A percentile compares a stretch with the other conserved stretches of the same genome.
Evolutionary conservation across 1,139 yeast species (phyloP).

Genomic region (Blastobotrys illinoisensis): DNA sequence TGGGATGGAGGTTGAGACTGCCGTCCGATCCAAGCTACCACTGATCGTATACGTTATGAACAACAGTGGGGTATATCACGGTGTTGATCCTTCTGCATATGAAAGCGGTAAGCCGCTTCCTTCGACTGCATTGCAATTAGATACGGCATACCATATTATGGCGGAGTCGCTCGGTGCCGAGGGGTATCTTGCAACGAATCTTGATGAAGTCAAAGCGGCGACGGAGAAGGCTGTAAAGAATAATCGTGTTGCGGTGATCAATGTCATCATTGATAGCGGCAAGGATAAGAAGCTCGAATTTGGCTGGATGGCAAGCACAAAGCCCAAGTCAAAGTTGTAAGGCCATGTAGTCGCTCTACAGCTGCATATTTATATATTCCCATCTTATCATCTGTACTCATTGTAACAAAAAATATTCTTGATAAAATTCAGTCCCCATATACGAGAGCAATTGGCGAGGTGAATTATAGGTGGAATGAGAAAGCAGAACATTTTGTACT

Average conservation of each 20-base stretch:
- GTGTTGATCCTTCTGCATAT: slow-evolving; percentile 39
- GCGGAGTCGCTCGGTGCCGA: slow-evolving; percentile 51
- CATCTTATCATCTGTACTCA: too few species aligned
- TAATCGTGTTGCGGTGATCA: slow-evolving; percentile 43
- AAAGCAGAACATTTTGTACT: neutral
- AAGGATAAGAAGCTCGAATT: slow-evolving; percentile 48
- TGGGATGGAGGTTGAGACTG: slow-evolving; percentile 60
- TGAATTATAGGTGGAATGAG: too few species aligned
- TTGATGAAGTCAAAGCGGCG: slow-evolving; percentile 37
- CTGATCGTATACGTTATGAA: slow-evolving; percentile 57
- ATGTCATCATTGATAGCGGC: slow-evolving; percentile 54
- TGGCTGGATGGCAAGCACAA: slow-evolving; percentile 58
- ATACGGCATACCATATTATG: slow-evolving; percentile 50
- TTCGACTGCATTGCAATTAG: slow-evolving; percentile 50
- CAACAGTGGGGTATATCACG: slow-evolving; percentile 64
- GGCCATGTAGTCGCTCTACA: neutral
- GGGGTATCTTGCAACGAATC: slow-evolving; percentile 43
- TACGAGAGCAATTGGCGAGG: too few species aligned
- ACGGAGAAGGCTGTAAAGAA: slow-evolving; percentile 39
- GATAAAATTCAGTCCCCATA: too few species aligned
- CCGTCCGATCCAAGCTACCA: slow-evolving; percentile 48
- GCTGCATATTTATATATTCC: neutral
- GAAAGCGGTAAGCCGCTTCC: slow-evolving; percentile 36
- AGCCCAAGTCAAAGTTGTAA: slow-evolving; percentile 22
- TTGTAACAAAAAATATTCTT: too few species aligned